A percentile compares a stretch with the other conserved stretches of the same genome.
Evolutionary conservation across 176 grass and related monocot genomes (phyloP).

Genomic region (Musa acuminata): DNA sequence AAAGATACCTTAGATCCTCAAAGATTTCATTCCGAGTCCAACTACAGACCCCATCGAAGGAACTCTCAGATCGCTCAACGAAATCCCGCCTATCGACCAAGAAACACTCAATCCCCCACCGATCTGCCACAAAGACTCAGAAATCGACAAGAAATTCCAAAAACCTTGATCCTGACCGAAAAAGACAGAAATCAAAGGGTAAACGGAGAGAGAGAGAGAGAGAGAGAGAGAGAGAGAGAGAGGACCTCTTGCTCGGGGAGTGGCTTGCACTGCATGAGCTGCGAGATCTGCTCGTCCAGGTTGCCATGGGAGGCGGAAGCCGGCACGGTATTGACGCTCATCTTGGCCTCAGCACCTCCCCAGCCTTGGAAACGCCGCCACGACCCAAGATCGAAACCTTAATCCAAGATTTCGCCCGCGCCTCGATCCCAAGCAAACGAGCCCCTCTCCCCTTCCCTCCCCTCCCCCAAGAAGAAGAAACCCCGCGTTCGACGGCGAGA

Average conservation of each 20-base stretch:
- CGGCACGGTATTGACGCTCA: background rate
- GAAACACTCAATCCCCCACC: background rate
- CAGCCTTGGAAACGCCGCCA: background rate
- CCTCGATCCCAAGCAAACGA: background rate
- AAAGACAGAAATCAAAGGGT: background rate
- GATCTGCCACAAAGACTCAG: background rate
- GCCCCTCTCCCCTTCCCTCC: background rate
- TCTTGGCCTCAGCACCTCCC: background rate
- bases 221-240: too few relatives aligned
- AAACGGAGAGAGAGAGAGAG: background rate
- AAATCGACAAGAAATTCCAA: background rate
- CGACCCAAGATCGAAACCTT: background rate
- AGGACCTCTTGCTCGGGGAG: constrained; percentile 13
- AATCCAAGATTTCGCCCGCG: background rate
- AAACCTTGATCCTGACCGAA: background rate
- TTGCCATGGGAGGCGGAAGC: constrained; percentile 7
- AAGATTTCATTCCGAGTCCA: background rate
- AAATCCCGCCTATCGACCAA: background rate
- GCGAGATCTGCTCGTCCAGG: constrained; percentile 14
- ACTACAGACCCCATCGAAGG: background rate
- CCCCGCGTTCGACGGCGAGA: background rate
- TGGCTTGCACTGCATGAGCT: constrained; percentile 27
- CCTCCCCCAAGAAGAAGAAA: background rate
- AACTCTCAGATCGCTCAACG: background rate
- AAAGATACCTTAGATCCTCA: background rate